Conservation (phyloP, 768 basidiomycete genomes). For the Pulveroboletus sp. region DNA sequence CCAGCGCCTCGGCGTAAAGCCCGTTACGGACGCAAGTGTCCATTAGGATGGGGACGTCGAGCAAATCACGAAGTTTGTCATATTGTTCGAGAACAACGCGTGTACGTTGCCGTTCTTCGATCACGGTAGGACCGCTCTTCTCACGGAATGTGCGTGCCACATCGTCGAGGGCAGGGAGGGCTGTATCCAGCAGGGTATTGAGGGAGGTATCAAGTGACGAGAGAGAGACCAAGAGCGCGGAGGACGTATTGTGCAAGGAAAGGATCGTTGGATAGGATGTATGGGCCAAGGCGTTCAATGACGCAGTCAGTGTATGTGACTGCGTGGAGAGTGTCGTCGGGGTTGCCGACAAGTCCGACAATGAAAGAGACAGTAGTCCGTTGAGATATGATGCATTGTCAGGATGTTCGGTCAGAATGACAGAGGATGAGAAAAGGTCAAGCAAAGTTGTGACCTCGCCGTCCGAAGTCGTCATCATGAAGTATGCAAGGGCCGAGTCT, state of each 20-base stretch:
- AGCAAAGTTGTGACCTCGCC: constrained; percentile 23
- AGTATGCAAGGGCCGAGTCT: no score
- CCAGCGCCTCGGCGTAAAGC: constrained; percentile 88
- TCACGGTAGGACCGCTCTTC: constrained; percentile 63
- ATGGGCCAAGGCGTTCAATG: constrained; percentile 84
- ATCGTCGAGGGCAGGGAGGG: constrained; percentile 75
- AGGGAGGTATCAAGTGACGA: constrained; percentile 73
- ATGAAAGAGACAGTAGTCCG: constrained; percentile 59
- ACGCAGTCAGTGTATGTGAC: constrained; percentile 81
- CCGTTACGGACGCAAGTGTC: constrained; percentile 93
- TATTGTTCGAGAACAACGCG: constrained; percentile 89
- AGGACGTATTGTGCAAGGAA: constrained; percentile 78
- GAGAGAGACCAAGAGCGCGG: constrained; percentile 68
- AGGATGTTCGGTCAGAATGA: constrained; percentile 12
- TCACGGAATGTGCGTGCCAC: constrained; percentile 68
- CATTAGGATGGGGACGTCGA: constrained; percentile 87
- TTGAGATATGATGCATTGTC: constrained; percentile 51
- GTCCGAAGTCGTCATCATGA: constrained; percentile 21
- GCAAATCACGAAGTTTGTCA: constrained; percentile 86
- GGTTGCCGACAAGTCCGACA: constrained; percentile 66
- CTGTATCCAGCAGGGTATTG: constrained; percentile 54
- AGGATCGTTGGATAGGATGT: constrained; percentile 91
- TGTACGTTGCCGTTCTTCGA: constrained; percentile 70
- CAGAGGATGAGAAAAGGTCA: constrained; percentile 25
- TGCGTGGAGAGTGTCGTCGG: constrained; percentile 79